A percentile compares a stretch with the other conserved stretches of the same genome.
Evolutionary conservation across 2,329 filamentous ascomycete species (phyloP).

Genomic region (Neofusicoccum parvum): DNA sequence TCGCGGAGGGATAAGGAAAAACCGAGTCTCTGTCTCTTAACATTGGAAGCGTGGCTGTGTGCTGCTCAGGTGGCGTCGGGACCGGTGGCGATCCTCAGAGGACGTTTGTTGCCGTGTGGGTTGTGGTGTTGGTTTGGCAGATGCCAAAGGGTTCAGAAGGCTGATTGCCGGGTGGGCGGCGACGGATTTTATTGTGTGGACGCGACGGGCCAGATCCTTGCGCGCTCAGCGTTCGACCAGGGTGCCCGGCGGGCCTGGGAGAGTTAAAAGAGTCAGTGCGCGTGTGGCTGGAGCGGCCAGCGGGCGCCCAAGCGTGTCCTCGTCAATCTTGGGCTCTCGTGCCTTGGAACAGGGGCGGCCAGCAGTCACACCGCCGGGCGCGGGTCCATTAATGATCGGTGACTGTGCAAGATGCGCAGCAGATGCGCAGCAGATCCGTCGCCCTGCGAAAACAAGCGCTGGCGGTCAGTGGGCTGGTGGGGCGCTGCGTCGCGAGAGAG

Average conservation of each 20-base stretch:
- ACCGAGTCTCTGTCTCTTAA: conserved; percentile 20
- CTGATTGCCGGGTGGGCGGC: background rate
- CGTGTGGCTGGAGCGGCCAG: conserved; percentile 10
- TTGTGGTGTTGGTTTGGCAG: conserved; percentile 3
- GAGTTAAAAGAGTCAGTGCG: conserved; percentile 1
- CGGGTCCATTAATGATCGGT: conserved; percentile 10
- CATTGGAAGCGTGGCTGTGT: conserved; percentile 17
- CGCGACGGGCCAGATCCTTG: background rate
- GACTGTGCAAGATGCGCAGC: background rate
- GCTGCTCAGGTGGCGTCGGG: conserved; percentile 10
- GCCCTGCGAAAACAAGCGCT: background rate
- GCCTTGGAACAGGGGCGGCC: background rate
- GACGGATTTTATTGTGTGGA: conserved; percentile 14
- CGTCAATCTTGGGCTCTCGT: conserved; percentile 9
- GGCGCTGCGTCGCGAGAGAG: conserved; percentile 1
- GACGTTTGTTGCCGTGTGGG: background rate
- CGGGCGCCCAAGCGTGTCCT: background rate
- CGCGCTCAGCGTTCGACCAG: background rate
- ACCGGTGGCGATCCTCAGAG: conserved; percentile 1
- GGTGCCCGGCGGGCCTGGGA: background rate
- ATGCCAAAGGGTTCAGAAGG: conserved; percentile 8
- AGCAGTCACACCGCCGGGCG: conserved; percentile 14
- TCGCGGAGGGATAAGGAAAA: conserved; percentile 34
- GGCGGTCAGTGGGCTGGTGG: conserved; percentile 1
- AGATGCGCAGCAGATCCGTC: conserved; percentile 14